Percentiles rank a stretch among this genome's conserved stretches.
Evolutionary conservation across 139 green algal genomes (phyloP).

Genomic region (Chlamydomonas schloesseri): DNA sequence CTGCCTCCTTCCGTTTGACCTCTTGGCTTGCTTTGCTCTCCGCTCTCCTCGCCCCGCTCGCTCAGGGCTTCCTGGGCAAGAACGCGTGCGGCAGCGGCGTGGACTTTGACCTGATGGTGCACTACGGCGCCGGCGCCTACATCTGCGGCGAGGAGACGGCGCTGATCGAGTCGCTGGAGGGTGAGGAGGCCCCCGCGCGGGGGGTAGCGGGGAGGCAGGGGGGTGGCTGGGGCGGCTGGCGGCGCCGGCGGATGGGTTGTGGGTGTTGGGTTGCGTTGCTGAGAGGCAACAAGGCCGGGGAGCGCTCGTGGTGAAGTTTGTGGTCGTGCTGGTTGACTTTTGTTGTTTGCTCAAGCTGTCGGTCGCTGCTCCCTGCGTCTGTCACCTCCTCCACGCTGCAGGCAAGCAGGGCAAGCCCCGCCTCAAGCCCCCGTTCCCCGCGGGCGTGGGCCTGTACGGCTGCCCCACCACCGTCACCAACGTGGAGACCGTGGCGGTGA

Average conservation of each 20-base stretch:
- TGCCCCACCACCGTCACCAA: conserved; percentile 98
- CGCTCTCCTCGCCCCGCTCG: not conserved
- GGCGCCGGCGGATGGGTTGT: not conserved
- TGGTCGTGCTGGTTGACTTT: too few relatives aligned
- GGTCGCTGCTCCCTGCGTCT: too few relatives aligned
- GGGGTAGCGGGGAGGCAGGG: not conserved
- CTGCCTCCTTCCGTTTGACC: not conserved
- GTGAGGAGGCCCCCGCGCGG: conserved; percentile 67
- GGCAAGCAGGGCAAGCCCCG: conserved; percentile 88
- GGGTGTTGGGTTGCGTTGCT: too few relatives aligned
- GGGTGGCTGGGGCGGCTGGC: not conserved
- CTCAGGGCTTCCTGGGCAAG: conserved; percentile 88
- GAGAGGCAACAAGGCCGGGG: too few relatives aligned
- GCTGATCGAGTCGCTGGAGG: conserved; percentile 96
- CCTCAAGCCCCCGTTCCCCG: conserved; percentile 98
- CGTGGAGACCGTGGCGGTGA: conserved; percentile 97
- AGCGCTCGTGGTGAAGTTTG: too few relatives aligned
- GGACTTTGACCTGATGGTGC: conserved; percentile 96
- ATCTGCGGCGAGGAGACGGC: conserved; percentile 99
- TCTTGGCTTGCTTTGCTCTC: not conserved
- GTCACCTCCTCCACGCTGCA: not conserved
- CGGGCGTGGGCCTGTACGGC: conserved; percentile 96
- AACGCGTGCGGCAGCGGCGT: conserved; percentile 94
- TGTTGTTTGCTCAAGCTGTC: too few relatives aligned
- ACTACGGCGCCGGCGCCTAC: conserved; percentile 97